Percentiles rank a stretch among this genome's conserved stretches.
phyloP scores from a whole-genome alignment of 2,329 filamentous ascomycete species.

The Colletotrichum acutatum region DNA sequence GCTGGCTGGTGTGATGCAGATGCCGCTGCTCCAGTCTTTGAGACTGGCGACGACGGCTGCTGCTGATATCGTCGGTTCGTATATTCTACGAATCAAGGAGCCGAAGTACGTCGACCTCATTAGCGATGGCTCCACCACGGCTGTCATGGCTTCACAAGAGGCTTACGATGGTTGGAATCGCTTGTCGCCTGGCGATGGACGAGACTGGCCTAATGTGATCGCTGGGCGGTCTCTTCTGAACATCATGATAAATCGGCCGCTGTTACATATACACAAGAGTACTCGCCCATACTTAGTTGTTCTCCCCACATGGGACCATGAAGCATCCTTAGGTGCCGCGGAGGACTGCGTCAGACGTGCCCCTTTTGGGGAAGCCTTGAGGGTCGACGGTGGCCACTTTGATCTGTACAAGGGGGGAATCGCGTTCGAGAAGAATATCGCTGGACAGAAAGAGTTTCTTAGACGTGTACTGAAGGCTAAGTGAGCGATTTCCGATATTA shows the following conservation, averaged over 20 bases:
- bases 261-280: conserved; percentile 19
- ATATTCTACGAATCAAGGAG: neutral
- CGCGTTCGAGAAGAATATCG: conserved; percentile 18
- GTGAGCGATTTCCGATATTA: neutral
- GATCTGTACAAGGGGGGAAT: conserved; percentile 16
- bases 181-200: neutral
- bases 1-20: conserved; percentile 6
- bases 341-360: conserved; percentile 24
- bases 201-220: conserved; percentile 11
- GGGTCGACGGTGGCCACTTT: conserved; percentile 20
- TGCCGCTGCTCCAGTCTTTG: conserved; percentile 13
- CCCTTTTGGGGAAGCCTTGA: conserved; percentile 15
- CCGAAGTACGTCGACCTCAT: conserved; percentile 23
- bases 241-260: conserved; percentile 12
- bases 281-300: conserved; percentile 15
- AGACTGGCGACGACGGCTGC: conserved; percentile 8
- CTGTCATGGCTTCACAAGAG: conserved; percentile 20
- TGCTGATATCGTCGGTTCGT: conserved; percentile 2
- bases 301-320: conserved; percentile 27
- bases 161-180: conserved; percentile 19
- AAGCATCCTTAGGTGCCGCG: conserved; percentile 15
- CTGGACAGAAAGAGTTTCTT: conserved; percentile 17
- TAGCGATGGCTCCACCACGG: conserved; percentile 19
- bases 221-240: conserved; percentile 24
- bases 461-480: neutral